These are phyloP conservation scores for Aschersonia sp. DNA, from an alignment of 2,329 filamentous ascomycete genomes.

Conservation along the genomic window DNA sequence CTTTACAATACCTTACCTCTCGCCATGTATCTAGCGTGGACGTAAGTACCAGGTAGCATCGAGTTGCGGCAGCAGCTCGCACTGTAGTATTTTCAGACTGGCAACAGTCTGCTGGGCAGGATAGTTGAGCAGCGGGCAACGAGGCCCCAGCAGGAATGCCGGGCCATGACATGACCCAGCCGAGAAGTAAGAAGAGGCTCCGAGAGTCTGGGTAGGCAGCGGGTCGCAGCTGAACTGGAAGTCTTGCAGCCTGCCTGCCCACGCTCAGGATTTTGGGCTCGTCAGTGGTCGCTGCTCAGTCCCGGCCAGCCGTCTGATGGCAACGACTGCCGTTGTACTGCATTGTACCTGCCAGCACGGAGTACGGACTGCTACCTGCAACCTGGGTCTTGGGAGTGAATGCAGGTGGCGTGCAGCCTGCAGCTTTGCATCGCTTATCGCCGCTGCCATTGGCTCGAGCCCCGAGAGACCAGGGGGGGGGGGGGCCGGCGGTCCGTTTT, in stretches of 20 bases:
- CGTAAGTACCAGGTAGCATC: no score
- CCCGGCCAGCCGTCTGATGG: no score
- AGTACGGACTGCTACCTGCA: neutral
- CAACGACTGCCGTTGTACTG: neutral
- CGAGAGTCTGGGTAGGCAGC: neutral
- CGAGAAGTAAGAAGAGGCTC: neutral
- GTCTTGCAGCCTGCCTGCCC: no score
- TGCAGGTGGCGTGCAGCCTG: neutral
- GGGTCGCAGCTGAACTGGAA: neutral
- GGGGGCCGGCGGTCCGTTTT: neutral
- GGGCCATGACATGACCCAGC: no score
- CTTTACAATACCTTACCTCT: no score
- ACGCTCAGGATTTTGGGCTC: neutral
- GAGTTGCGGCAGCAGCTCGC: no score
- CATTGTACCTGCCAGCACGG: neutral
- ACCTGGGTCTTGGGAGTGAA: neutral
- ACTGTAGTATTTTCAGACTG: no score
- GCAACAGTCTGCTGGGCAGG: no score
- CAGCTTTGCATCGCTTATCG: neutral
- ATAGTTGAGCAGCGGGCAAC: no score
- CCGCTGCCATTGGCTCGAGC: neutral
- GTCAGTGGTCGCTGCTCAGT: neutral
- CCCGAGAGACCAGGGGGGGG: neutral
- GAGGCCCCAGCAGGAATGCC: neutral
- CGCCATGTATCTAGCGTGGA: no score